These are phyloP conservation scores for Ophiosphaerella korrae DNA, from an alignment of 2,329 filamentous ascomycete species.

Conservation along the genomic window DNA sequence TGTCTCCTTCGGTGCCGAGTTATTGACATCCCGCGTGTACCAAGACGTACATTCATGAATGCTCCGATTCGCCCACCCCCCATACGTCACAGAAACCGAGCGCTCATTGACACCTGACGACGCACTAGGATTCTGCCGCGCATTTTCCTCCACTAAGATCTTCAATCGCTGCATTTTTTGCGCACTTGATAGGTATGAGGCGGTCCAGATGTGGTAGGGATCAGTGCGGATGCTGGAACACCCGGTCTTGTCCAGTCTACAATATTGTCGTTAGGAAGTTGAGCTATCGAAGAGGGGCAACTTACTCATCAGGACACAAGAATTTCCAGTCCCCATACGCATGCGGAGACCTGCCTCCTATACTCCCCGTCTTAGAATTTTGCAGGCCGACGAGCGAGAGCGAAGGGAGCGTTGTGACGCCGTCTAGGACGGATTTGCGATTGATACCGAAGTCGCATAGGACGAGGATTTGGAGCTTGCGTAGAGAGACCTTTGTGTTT, in stretches of 20 bases:
- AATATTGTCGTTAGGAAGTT: background rate
- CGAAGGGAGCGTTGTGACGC: constrained; percentile 17
- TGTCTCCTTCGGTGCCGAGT: background rate
- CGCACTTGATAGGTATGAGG: constrained; percentile 6
- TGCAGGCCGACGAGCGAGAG: constrained; percentile 19
- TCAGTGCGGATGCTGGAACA: background rate
- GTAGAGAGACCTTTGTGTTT: constrained; percentile 20
- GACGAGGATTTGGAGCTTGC: constrained; percentile 19
- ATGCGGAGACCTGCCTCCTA: background rate
- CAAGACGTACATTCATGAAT: constrained; percentile 5
- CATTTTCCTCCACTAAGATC: constrained; percentile 4
- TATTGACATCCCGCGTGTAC: constrained; percentile 9
- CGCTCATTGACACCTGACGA: background rate
- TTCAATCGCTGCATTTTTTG: constrained; percentile 20
- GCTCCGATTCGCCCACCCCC: background rate
- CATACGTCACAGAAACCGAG: constrained; percentile 9
- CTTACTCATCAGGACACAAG: background rate
- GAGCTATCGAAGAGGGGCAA: background rate
- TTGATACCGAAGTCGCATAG: constrained; percentile 13
- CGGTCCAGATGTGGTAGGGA: constrained; percentile 8
- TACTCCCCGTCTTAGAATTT: constrained; percentile 3
- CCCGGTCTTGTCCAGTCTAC: background rate
- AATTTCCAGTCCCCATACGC: constrained; percentile 5
- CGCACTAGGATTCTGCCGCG: background rate
- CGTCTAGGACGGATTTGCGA: constrained; percentile 6